phyloP scores from a whole-genome alignment of 169 alveolate genomes.

The Cystoisospora suis region DNA sequence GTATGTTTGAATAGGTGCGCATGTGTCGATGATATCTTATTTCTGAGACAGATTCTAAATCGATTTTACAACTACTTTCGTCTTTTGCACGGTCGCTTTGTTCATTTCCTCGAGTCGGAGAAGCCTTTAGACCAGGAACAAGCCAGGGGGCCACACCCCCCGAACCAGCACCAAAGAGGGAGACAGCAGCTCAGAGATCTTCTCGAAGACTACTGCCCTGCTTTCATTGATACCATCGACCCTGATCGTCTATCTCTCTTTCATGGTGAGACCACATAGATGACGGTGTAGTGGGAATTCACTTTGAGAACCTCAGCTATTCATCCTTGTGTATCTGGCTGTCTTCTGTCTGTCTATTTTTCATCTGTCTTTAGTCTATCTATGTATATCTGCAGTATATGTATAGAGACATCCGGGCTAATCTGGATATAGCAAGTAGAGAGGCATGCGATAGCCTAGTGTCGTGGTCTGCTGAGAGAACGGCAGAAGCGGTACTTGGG shows the following conservation, averaged over 20 bases:
- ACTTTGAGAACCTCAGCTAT: not conserved
- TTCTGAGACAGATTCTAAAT: conserved; percentile 27
- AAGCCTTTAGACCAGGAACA: no score
- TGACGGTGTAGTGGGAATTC: not conserved
- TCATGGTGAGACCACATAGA: not conserved
- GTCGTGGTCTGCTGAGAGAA: no score
- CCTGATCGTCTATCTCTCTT: conserved; percentile 5
- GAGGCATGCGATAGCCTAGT: no score
- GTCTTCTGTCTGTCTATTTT: not conserved
- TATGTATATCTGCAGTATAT: not conserved
- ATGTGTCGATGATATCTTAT: no score
- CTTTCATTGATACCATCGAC: conserved; percentile 28
- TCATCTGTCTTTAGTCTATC: not conserved
- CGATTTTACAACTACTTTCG: conserved; percentile 2
- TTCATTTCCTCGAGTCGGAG: not conserved
- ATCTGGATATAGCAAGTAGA: no score
- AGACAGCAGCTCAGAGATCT: not conserved
- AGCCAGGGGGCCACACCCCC: no score
- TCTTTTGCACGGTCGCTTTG: conserved; percentile 43
- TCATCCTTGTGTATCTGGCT: not conserved
- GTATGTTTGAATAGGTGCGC: no score
- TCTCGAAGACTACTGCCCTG: conserved; percentile 26
- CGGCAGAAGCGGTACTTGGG: no score
- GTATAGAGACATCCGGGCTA: no score
- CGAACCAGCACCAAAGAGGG: no score